These are phyloP conservation scores for Cetradonia linearis DNA, from an alignment of 495 filamentous ascomycete genomes.

Conservation along the genomic window DNA sequence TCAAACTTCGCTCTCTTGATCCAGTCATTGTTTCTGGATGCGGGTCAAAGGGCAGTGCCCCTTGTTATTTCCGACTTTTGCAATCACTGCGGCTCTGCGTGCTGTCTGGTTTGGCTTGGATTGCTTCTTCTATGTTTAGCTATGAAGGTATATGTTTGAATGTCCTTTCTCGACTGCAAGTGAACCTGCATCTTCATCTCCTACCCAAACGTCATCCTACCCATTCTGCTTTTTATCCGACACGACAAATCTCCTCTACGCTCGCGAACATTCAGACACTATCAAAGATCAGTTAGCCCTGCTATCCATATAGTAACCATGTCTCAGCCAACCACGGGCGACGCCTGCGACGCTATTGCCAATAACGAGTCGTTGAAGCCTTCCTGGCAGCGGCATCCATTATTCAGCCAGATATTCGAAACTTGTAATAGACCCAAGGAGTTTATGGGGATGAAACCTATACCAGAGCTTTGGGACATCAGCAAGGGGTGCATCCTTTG, in stretches of 20 bases:
- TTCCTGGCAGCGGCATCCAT: neutral
- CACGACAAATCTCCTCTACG: neutral
- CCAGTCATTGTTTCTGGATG: neutral
- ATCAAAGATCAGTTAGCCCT: neutral
- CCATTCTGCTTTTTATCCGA: neutral
- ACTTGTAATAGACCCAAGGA: neutral
- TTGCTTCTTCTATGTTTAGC: neutral
- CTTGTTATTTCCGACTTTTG: neutral
- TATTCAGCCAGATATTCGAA: neutral
- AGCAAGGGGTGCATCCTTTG: constrained; percentile 10
- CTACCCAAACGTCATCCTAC: neutral
- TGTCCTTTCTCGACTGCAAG: neutral
- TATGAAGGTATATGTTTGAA: neutral
- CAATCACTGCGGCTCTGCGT: neutral
- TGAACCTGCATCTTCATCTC: neutral
- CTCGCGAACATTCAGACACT: neutral
- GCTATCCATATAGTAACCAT: neutral
- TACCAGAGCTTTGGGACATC: constrained; percentile 12
- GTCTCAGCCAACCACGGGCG: neutral
- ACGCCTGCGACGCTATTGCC: too few relatives aligned
- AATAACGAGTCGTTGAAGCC: neutral
- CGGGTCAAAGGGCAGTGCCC: neutral
- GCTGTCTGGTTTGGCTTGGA: neutral
- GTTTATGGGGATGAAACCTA: neutral
- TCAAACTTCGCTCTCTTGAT: neutral